Conservation (phyloP, 441 rosid genomes). For the Gossypium trilobum region DNA sequence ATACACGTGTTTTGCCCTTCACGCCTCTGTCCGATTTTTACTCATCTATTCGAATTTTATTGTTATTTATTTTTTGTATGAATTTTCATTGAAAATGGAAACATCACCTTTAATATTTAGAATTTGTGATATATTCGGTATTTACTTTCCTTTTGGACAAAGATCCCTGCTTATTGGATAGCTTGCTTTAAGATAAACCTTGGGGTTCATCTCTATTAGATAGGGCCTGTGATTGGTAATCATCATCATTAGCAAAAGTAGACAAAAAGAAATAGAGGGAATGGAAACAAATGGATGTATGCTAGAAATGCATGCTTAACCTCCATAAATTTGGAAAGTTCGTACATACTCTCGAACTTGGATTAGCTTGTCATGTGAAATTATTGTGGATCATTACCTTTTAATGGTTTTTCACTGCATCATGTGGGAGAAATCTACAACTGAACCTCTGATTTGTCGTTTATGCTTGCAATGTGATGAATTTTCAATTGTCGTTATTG, state of each 20-base stretch:
- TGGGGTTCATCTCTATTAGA: background rate
- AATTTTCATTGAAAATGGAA: constrained; percentile 1
- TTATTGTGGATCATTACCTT: constrained; percentile 11
- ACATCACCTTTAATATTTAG: background rate
- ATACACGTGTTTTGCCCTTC: too few species aligned
- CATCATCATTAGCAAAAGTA: background rate
- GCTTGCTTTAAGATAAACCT: background rate
- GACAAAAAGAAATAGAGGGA: background rate
- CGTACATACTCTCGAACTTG: background rate
- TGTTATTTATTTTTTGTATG: background rate
- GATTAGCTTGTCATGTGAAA: background rate
- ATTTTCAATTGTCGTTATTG: background rate
- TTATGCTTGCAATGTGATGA: background rate
- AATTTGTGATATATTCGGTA: background rate
- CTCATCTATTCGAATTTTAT: background rate
- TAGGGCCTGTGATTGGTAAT: background rate
- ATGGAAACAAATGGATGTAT: background rate
- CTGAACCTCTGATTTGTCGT: constrained; percentile 4
- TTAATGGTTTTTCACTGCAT: background rate
- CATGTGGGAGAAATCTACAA: background rate
- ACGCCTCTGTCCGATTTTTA: background rate
- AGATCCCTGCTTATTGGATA: background rate
- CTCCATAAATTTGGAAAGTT: constrained; percentile 1
- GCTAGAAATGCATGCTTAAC: background rate
- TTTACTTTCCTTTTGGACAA: background rate